These are phyloP conservation scores for Suillus weaverae DNA, from an alignment of 768 basidiomycete genomes.

Conservation along the genomic window DNA sequence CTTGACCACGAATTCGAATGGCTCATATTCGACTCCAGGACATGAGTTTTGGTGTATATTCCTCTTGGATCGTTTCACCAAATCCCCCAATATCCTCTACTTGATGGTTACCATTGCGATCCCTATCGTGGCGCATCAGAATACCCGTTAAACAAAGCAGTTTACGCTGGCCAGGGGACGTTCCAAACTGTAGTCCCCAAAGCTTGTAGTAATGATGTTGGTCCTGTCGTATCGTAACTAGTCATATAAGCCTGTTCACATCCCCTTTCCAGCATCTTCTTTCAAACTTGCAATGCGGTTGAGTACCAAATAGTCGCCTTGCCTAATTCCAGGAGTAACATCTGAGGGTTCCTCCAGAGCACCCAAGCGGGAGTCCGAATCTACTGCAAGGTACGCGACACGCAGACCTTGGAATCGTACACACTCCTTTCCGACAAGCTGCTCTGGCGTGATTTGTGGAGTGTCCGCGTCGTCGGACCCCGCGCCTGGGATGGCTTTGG, in stretches of 20 bases:
- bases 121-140: no score
- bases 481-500: constrained; percentile 43
- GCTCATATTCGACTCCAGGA: no score
- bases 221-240: background rate
- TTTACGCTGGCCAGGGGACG: no score
- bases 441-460: constrained; percentile 69
- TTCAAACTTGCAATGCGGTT: constrained; percentile 94
- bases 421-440: constrained; percentile 87
- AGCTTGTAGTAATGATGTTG: background rate
- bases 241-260: constrained; percentile 11
- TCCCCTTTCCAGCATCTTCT: constrained; percentile 82
- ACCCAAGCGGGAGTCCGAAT: constrained; percentile 76
- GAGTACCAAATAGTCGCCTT: constrained; percentile 80
- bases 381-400: constrained; percentile 92
- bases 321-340: constrained; percentile 42
- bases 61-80: no score
- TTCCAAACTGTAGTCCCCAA: no score
- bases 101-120: no score
- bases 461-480: constrained; percentile 48
- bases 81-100: no score
- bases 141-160: no score
- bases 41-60: no score
- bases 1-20: no score
- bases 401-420: constrained; percentile 96
- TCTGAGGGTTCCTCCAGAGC: constrained; percentile 57